Evolutionary conservation across 2,329 filamentous ascomycete genomes (phyloP).

Genomic region (Chaetomium globosum): DNA sequence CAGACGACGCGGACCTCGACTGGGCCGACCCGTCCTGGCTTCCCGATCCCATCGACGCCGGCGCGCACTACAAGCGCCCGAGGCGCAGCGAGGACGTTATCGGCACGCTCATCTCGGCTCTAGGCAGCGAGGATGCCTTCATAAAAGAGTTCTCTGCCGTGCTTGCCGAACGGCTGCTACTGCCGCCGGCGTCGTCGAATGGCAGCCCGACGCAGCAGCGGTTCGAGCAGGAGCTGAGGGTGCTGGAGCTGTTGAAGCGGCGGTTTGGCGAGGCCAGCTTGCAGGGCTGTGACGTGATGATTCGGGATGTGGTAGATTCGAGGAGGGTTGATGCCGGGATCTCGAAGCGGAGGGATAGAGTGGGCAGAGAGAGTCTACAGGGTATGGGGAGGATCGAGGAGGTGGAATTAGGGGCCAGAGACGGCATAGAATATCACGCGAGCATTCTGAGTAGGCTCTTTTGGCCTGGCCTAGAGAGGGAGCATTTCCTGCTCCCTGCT

Average conservation of each 20-base stretch:
- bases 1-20: conserved; percentile 71
- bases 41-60: conserved; percentile 89
- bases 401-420: conserved; percentile 1
- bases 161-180: conserved; percentile 76
- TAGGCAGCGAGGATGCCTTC: conserved; percentile 87
- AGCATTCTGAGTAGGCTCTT: conserved; percentile 91
- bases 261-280: conserved; percentile 83
- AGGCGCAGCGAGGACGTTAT: conserved; percentile 81
- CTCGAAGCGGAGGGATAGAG: conserved; percentile 48
- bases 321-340: conserved; percentile 71
- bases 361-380: conserved; percentile 16
- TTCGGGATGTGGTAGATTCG: conserved; percentile 88
- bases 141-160: conserved; percentile 92
- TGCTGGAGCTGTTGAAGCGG: conserved; percentile 83
- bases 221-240: conserved; percentile 78
- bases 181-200: conserved; percentile 39
- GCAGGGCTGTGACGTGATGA: conserved; percentile 96
- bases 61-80: conserved; percentile 85
- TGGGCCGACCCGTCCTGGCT: conserved; percentile 94
- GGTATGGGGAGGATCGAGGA: conserved; percentile 30
- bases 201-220: conserved; percentile 34
- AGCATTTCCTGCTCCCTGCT: conserved; percentile 66
- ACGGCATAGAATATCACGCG: conserved; percentile 60
- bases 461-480: conserved; percentile 80
- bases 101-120: conserved; percentile 82